Percentiles rank a stretch among this genome's conserved stretches.
These are phyloP conservation scores for Populus tremula DNA, from an alignment of 345 rosid genomes.

Conservation along the genomic window DNA sequence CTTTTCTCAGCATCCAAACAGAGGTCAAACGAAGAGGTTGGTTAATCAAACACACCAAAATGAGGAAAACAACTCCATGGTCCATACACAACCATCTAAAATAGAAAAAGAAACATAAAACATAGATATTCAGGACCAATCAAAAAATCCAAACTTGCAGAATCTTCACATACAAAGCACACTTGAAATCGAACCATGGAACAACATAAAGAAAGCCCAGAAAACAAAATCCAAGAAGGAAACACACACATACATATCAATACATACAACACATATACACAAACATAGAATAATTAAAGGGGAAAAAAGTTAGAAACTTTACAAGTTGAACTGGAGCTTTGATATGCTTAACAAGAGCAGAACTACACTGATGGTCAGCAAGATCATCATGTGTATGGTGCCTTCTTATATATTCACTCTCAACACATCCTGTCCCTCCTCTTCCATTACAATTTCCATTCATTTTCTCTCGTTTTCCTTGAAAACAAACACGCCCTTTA, in stretches of 20 bases:
- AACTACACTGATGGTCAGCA: constrained; percentile 68
- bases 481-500: not conserved
- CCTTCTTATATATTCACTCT: constrained; percentile 55
- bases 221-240: not conserved
- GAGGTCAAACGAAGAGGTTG: not conserved
- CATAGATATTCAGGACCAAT: constrained; percentile 24
- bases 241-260: not conserved
- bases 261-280: not conserved
- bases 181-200: not conserved
- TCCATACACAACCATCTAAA: not conserved
- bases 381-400: constrained; percentile 66
- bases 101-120: not conserved
- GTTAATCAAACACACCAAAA: not conserved
- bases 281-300: not conserved
- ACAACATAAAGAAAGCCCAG: not conserved
- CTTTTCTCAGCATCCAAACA: constrained; percentile 9
- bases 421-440: constrained; percentile 32
- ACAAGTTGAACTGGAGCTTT: constrained; percentile 94
- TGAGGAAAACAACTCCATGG: not conserved
- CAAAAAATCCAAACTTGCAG: not conserved
- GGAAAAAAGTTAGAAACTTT: constrained; percentile 23
- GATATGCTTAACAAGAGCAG: constrained; percentile 77
- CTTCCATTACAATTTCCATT: constrained; percentile 20
- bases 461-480: constrained; percentile 30
- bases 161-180: not conserved